Percentiles rank a stretch among this genome's conserved stretches.
phyloP scores from a whole-genome alignment of 2,329 filamentous ascomycete genomes.

The Chrysosporium queenslandicum region DNA sequence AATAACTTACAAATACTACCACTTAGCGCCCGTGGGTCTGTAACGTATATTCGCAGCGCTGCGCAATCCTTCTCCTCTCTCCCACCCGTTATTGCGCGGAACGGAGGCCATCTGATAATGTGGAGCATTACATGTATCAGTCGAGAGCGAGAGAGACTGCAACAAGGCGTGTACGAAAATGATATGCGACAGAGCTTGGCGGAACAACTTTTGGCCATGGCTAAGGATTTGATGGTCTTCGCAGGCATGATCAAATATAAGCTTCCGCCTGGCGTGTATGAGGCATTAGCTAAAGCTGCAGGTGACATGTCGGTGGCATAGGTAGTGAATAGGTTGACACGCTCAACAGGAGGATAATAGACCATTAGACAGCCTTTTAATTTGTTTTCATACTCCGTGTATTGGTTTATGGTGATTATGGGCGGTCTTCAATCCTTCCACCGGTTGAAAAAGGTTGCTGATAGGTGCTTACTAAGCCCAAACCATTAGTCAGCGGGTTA shows the following conservation, averaged over 20 bases:
- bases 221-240: conserved; percentile 85
- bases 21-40: conserved; percentile 61
- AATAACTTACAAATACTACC: conserved; percentile 68
- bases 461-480: too few relatives aligned
- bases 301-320: conserved; percentile 43
- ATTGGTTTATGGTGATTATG: too few relatives aligned
- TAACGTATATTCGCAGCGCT: conserved; percentile 65
- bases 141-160: conserved; percentile 62
- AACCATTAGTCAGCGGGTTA: conserved; percentile 5
- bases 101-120: conserved; percentile 81
- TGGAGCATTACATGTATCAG: conserved; percentile 88
- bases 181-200: conserved; percentile 44
- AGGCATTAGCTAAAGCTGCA: conserved; percentile 73
- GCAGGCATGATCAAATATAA: conserved; percentile 86
- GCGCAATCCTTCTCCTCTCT: conserved; percentile 73
- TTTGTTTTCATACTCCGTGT: background rate
- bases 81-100: conserved; percentile 71
- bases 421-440: too few relatives aligned
- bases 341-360: background rate
- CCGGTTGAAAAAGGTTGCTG: background rate
- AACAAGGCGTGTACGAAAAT: conserved; percentile 59
- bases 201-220: conserved; percentile 65
- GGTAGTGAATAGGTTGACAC: background rate
- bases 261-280: conserved; percentile 75
- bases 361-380: background rate